phyloP scores from a whole-genome alignment of 805 yeast genomes.

The Nakazawaea ambrosiae region DNA sequence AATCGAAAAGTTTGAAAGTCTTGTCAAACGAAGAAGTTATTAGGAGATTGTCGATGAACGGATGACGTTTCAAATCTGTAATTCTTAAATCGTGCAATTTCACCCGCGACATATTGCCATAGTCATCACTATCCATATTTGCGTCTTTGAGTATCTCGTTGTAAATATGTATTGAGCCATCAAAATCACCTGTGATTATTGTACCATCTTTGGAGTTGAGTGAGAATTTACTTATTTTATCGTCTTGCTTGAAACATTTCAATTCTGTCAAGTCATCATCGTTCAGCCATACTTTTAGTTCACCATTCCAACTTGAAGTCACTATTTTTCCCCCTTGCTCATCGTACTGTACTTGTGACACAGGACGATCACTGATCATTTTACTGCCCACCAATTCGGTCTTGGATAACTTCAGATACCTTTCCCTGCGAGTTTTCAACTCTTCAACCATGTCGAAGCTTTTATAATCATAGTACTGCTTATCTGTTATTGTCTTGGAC shows the following conservation, averaged over 20 bases:
- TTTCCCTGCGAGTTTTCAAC: conserved; percentile 38
- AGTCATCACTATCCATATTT: neutral
- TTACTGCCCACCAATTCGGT: conserved; percentile 60
- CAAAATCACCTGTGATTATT: conserved; percentile 16
- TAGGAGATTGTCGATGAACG: conserved; percentile 39
- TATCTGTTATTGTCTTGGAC: conserved; percentile 35
- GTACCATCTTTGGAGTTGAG: conserved; percentile 18
- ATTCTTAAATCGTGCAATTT: conserved; percentile 47
- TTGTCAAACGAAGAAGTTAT: conserved; percentile 75
- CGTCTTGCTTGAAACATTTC: conserved; percentile 34
- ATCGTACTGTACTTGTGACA: conserved; percentile 49
- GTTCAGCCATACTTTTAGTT: conserved; percentile 36
- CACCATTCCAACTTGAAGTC: conserved; percentile 83
- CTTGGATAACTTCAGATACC: conserved; percentile 25
- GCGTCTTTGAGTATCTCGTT: no score
- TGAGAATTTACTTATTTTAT: conserved; percentile 64
- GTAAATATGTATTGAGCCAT: conserved; percentile 32
- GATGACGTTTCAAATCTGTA: conserved; percentile 58
- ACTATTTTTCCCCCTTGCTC: conserved; percentile 33
- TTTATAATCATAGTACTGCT: conserved; percentile 23
- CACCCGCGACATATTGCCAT: neutral
- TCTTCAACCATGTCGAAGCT: conserved; percentile 31
- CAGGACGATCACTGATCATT: conserved; percentile 60
- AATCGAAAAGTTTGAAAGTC: conserved; percentile 89
- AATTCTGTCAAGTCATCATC: conserved; percentile 27